These are phyloP conservation scores for Sinapis alba DNA, from an alignment of 441 rosid species.

Conservation along the genomic window DNA sequence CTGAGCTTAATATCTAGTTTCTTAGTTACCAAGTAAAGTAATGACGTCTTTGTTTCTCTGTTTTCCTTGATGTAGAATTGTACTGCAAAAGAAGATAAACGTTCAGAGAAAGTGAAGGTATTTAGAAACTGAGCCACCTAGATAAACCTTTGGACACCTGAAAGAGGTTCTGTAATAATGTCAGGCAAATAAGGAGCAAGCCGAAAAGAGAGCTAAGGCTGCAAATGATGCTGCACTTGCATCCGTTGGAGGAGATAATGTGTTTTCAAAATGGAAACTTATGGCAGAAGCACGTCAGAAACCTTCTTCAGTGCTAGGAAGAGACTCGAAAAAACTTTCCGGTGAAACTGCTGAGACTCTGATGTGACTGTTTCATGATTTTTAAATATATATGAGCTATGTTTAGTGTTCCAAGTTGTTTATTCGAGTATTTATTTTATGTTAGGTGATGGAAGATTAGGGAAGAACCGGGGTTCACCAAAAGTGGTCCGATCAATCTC, in stretches of 20 bases:
- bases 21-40: neutral
- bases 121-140: constrained; percentile 12
- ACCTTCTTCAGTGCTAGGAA: constrained; percentile 47
- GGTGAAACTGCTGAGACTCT: neutral
- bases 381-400: neutral
- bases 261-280: constrained; percentile 89
- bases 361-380: neutral
- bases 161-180: constrained; percentile 1
- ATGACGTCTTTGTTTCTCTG: neutral
- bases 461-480: constrained; percentile 50
- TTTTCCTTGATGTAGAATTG: constrained; percentile 53
- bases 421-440: constrained; percentile 29
- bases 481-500: constrained; percentile 55
- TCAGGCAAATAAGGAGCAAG: constrained; percentile 70
- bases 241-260: constrained; percentile 88
- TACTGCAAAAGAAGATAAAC: constrained; percentile 68
- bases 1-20: constrained; percentile 1
- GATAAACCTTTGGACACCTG: constrained; percentile 7
- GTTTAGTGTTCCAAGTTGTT: constrained; percentile 11
- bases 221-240: constrained; percentile 92
- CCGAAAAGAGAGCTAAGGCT: constrained; percentile 81
- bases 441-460: constrained; percentile 50
- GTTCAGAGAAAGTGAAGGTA: constrained; percentile 62
- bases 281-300: constrained; percentile 90
- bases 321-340: constrained; percentile 26